phyloP scores from a whole-genome alignment of 805 yeast genomes.

The Nakazawaea ambrosiae region DNA sequence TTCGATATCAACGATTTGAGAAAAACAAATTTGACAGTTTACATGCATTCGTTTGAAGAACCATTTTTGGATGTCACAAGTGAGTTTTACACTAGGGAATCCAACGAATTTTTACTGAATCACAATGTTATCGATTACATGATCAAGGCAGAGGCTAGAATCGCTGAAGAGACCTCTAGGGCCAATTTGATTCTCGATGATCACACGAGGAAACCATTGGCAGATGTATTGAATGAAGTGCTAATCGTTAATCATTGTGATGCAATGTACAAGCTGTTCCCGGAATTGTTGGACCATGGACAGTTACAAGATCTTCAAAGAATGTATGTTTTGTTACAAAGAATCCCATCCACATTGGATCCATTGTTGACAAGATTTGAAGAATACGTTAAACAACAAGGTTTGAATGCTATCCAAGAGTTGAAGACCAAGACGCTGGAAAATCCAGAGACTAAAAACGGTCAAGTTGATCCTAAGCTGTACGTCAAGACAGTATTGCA shows the following conservation, averaged over 20 bases:
- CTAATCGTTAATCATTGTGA: slow-evolving; percentile 75
- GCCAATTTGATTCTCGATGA: slow-evolving; percentile 78
- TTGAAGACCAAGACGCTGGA: slow-evolving; percentile 30
- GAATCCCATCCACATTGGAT: slow-evolving; percentile 73
- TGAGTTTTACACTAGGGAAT: slow-evolving; percentile 62
- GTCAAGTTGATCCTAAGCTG: slow-evolving; percentile 59
- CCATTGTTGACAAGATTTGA: slow-evolving; percentile 73
- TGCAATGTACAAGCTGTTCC: slow-evolving; percentile 70
- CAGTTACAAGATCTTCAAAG: slow-evolving; percentile 68
- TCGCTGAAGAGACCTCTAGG: slow-evolving; percentile 76
- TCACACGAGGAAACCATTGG: slow-evolving; percentile 71
- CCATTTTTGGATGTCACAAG: slow-evolving; percentile 67
- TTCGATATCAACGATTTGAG: slow-evolving; percentile 86
- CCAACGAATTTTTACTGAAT: slow-evolving; percentile 53
- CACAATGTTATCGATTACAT: slow-evolving; percentile 89
- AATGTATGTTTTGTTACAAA: slow-evolving; percentile 66
- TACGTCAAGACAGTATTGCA: slow-evolving; percentile 73
- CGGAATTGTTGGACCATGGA: slow-evolving; percentile 64
- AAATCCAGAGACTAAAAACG: slow-evolving; percentile 21
- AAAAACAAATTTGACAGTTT: slow-evolving; percentile 76
- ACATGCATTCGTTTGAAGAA: slow-evolving; percentile 71
- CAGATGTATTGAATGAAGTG: slow-evolving; percentile 67
- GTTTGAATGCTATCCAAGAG: slow-evolving; percentile 53
- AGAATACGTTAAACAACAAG: slow-evolving; percentile 61
- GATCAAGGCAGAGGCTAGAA: slow-evolving; percentile 74